A percentile compares a stretch with the other conserved stretches of the same genome.
Conservation (phyloP, 768 basidiomycete genomes). For the Tremella mesenterica region DNA sequence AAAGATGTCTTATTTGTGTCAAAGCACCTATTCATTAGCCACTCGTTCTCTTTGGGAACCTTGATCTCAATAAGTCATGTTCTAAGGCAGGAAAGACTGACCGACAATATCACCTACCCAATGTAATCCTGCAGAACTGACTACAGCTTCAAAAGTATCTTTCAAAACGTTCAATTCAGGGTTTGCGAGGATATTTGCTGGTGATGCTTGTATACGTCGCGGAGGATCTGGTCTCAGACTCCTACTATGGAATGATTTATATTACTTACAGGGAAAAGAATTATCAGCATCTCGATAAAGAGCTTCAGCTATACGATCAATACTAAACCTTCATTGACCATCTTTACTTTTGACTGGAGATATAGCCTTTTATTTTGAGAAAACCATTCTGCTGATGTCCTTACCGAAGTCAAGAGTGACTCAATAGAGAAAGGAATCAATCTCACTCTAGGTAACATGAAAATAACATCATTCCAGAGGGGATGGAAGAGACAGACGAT, state of each 20-base stretch:
- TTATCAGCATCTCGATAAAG: constrained; percentile 68
- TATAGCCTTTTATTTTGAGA: too few relatives aligned
- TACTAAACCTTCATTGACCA: too few relatives aligned
- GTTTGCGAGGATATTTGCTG: constrained; percentile 62
- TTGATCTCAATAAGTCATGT: neutral
- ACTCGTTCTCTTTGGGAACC: neutral
- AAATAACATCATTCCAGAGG: too few relatives aligned
- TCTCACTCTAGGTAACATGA: too few relatives aligned
- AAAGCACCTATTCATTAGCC: constrained; percentile 55
- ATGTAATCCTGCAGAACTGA: constrained; percentile 83
- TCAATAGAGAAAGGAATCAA: too few relatives aligned
- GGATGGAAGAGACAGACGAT: too few relatives aligned
- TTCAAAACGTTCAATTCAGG: constrained; percentile 50
- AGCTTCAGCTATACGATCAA: constrained; percentile 48
- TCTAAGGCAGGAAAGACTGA: constrained; percentile 38
- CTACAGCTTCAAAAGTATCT: constrained; percentile 79
- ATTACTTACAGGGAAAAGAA: constrained; percentile 64
- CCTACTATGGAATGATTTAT: neutral
- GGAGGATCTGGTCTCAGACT: constrained; percentile 55
- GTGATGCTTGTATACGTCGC: constrained; percentile 69
- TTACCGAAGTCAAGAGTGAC: too few relatives aligned
- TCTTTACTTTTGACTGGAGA: too few relatives aligned
- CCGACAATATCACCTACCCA: constrained; percentile 98
- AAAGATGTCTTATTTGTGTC: constrained; percentile 72
- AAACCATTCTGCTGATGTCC: too few relatives aligned